Conservation (phyloP, 1,284 basidiomycete species). For the Malassezia pachydermatis region DNA sequence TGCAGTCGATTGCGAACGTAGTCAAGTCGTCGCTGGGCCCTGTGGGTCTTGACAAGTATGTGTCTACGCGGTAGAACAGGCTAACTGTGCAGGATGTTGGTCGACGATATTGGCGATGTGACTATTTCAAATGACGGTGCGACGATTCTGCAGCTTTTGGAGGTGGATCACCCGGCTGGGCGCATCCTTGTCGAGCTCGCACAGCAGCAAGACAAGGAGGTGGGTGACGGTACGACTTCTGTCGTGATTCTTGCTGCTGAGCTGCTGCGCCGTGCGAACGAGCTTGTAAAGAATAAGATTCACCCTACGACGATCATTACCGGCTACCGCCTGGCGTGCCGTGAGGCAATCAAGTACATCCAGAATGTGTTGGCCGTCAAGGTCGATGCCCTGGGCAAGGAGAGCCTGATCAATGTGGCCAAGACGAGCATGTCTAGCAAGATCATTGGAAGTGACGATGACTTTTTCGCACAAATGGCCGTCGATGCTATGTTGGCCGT, state of each 20-base stretch:
- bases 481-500: constrained; percentile 98
- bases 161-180: constrained; percentile 81
- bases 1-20: constrained; percentile 91
- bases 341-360: constrained; percentile 95
- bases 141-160: constrained; percentile 83
- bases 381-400: constrained; percentile 79
- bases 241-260: constrained; percentile 97
- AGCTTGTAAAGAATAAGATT: constrained; percentile 95
- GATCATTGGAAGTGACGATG: constrained; percentile 95
- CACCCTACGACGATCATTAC: constrained; percentile 99
- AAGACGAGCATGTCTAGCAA: constrained; percentile 99
- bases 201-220: constrained; percentile 98
- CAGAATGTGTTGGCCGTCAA: constrained; percentile 93
- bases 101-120: constrained; percentile 98
- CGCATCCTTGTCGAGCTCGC: constrained; percentile 95
- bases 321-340: constrained; percentile 90
- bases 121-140: constrained; percentile 99
- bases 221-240: constrained; percentile 97
- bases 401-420: constrained; percentile 87
- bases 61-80: not conserved
- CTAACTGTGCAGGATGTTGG: constrained; percentile 58
- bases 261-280: constrained; percentile 86
- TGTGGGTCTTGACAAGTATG: constrained; percentile 54
- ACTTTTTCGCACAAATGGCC: constrained; percentile 94
- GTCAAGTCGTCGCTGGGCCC: constrained; percentile 94